These are phyloP conservation scores for Neckera pumila DNA, from an alignment of 225 moss, liverwort and hornwort species.

Conservation along the genomic window DNA sequence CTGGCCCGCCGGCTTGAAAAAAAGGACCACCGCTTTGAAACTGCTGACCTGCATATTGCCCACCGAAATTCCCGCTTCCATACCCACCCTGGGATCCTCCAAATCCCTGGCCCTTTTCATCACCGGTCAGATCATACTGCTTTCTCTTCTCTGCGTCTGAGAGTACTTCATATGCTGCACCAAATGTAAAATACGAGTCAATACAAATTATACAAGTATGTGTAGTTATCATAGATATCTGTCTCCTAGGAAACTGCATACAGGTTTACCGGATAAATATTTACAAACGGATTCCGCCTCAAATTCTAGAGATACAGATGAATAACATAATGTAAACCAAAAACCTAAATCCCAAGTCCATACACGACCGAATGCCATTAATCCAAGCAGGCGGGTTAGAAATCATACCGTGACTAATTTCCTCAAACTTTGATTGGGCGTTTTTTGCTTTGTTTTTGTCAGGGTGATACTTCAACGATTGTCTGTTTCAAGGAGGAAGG, in stretches of 20 bases:
- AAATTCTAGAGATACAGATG: not conserved
- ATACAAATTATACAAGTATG: not conserved
- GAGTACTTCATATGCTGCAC: constrained; percentile 83
- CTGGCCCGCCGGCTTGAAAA: constrained; percentile 24
- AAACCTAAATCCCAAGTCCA: constrained; percentile 4
- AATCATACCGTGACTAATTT: constrained; percentile 68
- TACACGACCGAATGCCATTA: not conserved
- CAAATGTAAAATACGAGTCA: not conserved
- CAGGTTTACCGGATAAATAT: not conserved
- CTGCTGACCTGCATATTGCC: constrained; percentile 19
- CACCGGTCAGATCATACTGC: constrained; percentile 76
- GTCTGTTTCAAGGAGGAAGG: constrained; percentile 28
- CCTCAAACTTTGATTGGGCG: constrained; percentile 73
- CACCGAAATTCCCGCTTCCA: constrained; percentile 30
- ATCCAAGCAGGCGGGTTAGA: not conserved
- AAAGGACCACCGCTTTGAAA: constrained; percentile 19
- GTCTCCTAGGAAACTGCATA: not conserved
- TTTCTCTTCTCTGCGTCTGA: constrained; percentile 78
- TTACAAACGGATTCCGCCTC: not conserved
- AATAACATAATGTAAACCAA: not conserved
- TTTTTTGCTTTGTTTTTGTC: constrained; percentile 90
- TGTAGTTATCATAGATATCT: not conserved
- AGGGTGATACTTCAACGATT: constrained; percentile 85
- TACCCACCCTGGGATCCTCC: constrained; percentile 28
- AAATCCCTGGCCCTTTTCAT: constrained; percentile 52